Base-by-base conservation (phyloP, 1,284 basidiomycete species). In the Amylostereum areolatum region DNA sequence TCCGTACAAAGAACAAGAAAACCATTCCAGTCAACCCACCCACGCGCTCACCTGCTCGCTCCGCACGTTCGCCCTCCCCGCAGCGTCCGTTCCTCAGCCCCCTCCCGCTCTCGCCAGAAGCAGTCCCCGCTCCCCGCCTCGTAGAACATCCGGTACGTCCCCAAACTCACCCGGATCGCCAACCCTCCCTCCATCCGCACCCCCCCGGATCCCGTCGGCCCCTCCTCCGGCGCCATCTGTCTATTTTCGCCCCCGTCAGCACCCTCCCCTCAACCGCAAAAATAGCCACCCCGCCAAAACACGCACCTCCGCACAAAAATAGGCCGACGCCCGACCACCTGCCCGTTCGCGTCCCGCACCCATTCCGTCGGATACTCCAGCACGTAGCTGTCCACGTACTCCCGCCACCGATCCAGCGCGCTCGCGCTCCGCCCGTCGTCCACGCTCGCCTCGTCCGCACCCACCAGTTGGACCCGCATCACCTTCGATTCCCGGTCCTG, bases 361-460 rank as follows among this genome's bases (percentile, higher is more conserved):
- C 86, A 87, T 59, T 89, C 87, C 5, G 85, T 89, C 7, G 80
- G 77, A 53, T 83, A 72, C 39, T 70, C 73, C 67, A 91, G 75
- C 50, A 88, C 85, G 67, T 88, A 99, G 52, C 85, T 88, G 55
- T 89, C 86, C 55, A 95, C 78, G 66, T 98, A 98, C 59, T 89
- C 86, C 52, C 85, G 74, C 92, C 93, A 95, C 50, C 89, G 79
- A 57, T 70, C 72, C 11, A 66, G 53, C 28, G 66, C 57, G 32
- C 69, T 66, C 39, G 69, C 71, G 32, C 69, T 66, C 37, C 69
- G 71, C 47, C 75, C 75, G 29, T 72, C 72, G 51, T 77, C 76
- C 40, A 79, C 71, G 55, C 92, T 97, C 27, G 90, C 75, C 65
- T 98, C 95, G 55, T 87, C 84, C 52, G 78, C 65, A 24, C 84